phyloP scores from a whole-genome alignment of 2,329 filamentous ascomycete genomes.

The Blumeriella jaapii region DNA sequence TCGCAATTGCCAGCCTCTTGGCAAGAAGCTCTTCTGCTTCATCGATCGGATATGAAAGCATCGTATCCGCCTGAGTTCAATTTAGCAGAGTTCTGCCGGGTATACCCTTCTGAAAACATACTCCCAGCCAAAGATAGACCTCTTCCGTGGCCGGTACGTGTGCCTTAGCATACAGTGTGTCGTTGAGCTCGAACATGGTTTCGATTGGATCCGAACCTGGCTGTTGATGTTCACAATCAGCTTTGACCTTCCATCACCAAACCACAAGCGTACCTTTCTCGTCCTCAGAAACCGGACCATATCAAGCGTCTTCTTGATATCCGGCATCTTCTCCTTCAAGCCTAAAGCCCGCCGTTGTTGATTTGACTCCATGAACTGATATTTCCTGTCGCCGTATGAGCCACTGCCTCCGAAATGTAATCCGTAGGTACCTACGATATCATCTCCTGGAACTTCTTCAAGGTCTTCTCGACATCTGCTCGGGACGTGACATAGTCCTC shows the following conservation, averaged over 20 bases:
- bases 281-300: constrained; percentile 77
- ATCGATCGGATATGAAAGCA: constrained; percentile 85
- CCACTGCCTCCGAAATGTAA: background rate
- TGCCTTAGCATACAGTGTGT: constrained; percentile 87
- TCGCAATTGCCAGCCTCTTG: constrained; percentile 68
- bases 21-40: constrained; percentile 73
- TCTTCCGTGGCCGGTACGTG: constrained; percentile 73
- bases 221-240: constrained; percentile 12
- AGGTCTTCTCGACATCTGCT: constrained; percentile 66
- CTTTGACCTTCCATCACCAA: constrained; percentile 1
- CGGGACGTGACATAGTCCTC: constrained; percentile 77
- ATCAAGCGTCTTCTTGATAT: constrained; percentile 92
- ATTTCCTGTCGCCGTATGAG: constrained; percentile 57
- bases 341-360: constrained; percentile 72
- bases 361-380: constrained; percentile 98
- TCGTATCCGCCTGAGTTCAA: constrained; percentile 68
- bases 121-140: constrained; percentile 94
- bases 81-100: constrained; percentile 9
- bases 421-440: constrained; percentile 52
- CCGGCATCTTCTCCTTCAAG: constrained; percentile 88
- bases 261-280: constrained; percentile 45
- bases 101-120: constrained; percentile 31
- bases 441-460: constrained; percentile 85
- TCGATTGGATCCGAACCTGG: constrained; percentile 57
- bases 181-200: constrained; percentile 92